These are phyloP conservation scores for Bolboschoenoplectus hybrid DNA, from an alignment of 202 grass and related monocot species.

Conservation along the genomic window DNA sequence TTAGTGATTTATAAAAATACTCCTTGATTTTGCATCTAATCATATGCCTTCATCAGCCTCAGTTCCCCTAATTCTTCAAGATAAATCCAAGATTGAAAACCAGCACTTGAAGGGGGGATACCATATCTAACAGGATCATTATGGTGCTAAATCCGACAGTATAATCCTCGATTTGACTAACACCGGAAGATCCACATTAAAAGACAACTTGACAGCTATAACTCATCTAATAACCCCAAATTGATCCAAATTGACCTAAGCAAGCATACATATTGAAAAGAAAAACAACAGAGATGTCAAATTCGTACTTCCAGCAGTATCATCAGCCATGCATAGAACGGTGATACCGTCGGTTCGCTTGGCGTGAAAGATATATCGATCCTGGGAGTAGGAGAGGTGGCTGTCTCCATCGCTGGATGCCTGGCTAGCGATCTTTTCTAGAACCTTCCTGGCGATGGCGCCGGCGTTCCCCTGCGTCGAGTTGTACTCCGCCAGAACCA, in stretches of 20 bases:
- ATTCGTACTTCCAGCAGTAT: constrained; percentile 72
- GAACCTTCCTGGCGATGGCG: constrained; percentile 80
- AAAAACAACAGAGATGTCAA: not conserved
- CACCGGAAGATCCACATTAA: not conserved
- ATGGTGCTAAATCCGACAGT: not conserved
- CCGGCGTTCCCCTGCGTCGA: constrained; percentile 63
- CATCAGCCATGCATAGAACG: constrained; percentile 95
- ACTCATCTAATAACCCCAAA: not conserved
- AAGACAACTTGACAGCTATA: not conserved
- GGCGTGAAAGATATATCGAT: constrained; percentile 87
- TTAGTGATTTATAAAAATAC: not conserved
- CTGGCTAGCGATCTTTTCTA: constrained; percentile 63
- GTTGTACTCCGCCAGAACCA: constrained; percentile 80
- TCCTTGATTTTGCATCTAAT: not conserved
- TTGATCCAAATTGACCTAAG: constrained; percentile 11
- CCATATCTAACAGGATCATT: not conserved
- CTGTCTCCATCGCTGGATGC: constrained; percentile 64
- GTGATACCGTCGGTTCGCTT: constrained; percentile 95
- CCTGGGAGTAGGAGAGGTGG: constrained; percentile 98
- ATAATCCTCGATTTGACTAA: not conserved
- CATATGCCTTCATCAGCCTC: not conserved
- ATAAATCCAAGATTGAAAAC: not conserved
- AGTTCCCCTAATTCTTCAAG: not conserved
- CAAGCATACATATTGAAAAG: not conserved
- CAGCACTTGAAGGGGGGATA: not conserved